Evolutionary conservation across 2,329 filamentous ascomycete species (phyloP), one percentile per base, ranked within the genome.

Genomic region (Monilinia laxa): DNA sequence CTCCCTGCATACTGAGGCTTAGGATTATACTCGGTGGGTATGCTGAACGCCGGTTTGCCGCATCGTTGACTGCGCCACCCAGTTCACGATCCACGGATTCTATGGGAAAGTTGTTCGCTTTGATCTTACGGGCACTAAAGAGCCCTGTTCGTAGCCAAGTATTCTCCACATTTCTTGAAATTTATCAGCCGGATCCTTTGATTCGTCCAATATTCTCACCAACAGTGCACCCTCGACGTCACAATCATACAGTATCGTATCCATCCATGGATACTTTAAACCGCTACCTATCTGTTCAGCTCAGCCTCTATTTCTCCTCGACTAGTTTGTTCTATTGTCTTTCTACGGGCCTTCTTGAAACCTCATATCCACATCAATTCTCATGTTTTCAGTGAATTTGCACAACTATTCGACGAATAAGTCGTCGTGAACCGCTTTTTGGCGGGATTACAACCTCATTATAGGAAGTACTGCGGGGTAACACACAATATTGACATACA

Each of bases 221-320:
- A 23, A n/a, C 47, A 4, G 40, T 42, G 40, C 40, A 16, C 56
- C 31, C 31, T 35, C 31, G 45, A 51, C 42, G 45, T 60, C 57
- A 60, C 42, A 55, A 55, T 38, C 31, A 18, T 49, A n/a, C n/a
- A n/a, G n/a, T n/a, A 57, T 60, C 23, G 57, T 35, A 65, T 16
- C 35, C 38, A n/a, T n/a, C n/a, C n/a, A n/a, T n/a, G n/a, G n/a
- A 49, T 31, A 42, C 28, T 16, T 28, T 40, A 28, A 18, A 66
- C 54, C 28, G 23, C 23, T 66, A 62, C 38, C 64, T 55, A 28
- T 63, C 42, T n/a, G 35, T 53, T 45, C 57, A 38, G 57, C 64
- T 63, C 18, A 55, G 64, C 64, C 64, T 62, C 49, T 11, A 42
- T 42, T 42, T 31, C 11, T 31, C 42, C 40, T 47, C 31, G 2